Evolutionary conservation across 2,329 filamentous ascomycete genomes (phyloP).

Genomic region (Fusarium sororula): DNA sequence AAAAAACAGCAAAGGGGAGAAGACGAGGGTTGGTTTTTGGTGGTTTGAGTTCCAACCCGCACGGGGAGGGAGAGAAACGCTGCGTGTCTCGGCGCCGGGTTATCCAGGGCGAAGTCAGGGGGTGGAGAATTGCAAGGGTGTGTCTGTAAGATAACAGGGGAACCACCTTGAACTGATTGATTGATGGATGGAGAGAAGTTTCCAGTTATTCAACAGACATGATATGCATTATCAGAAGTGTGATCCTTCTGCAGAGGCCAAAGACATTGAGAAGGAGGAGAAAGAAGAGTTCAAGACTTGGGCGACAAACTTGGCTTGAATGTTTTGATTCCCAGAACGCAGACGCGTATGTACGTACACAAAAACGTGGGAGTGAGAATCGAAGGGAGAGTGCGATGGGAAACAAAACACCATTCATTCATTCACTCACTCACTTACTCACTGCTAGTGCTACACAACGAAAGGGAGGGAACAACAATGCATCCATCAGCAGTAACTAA

Average conservation of each 20-base stretch:
- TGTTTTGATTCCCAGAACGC: slow-evolving; percentile 1
- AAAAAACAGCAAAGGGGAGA: slow-evolving; percentile 37
- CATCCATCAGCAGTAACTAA: background rate
- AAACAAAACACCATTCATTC: background rate
- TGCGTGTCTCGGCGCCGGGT: slow-evolving; percentile 40
- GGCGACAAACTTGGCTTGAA: background rate
- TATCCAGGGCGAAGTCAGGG: slow-evolving; percentile 36
- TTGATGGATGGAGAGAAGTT: slow-evolving; percentile 19
- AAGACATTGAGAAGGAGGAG: background rate
- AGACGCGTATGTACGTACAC: slow-evolving; percentile 3
- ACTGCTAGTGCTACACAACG: background rate
- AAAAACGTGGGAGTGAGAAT: slow-evolving; percentile 26
- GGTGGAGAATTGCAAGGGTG: slow-evolving; percentile 15
- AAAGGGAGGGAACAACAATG: slow-evolving; percentile 32
- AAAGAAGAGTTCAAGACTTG: background rate
- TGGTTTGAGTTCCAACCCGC: slow-evolving; percentile 33
- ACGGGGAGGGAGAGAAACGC: slow-evolving; percentile 37
- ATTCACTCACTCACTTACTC: background rate
- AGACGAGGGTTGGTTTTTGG: slow-evolving; percentile 35
- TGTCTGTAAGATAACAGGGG: slow-evolving; percentile 30
- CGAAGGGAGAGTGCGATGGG: slow-evolving; percentile 8
- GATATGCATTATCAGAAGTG: background rate
- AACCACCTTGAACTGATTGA: slow-evolving; percentile 14
- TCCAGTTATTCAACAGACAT: background rate
- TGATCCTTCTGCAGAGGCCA: background rate